Evolutionary conservation across 2,329 filamentous ascomycete species (phyloP).

Genomic region (Colletotrichum simmondsii): DNA sequence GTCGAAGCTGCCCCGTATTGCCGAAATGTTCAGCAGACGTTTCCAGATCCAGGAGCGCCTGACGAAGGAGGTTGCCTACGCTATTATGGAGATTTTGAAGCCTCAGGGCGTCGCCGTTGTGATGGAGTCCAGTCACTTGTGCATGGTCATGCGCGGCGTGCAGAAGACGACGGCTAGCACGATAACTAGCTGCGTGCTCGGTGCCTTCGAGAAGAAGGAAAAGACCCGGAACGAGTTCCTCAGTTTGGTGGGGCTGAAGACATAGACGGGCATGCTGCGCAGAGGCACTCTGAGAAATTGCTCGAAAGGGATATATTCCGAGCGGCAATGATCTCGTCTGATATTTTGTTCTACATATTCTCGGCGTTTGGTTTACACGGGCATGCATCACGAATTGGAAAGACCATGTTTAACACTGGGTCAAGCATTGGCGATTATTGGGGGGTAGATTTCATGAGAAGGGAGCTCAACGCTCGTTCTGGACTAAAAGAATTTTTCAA

Average conservation of each 20-base stretch:
- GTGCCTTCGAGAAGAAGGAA: slow-evolving; percentile 89
- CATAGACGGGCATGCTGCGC: not conserved
- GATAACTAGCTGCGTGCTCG: slow-evolving; percentile 97
- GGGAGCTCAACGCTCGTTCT: slow-evolving; percentile 35
- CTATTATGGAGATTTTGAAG: slow-evolving; percentile 91
- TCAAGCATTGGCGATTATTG: slow-evolving; percentile 32
- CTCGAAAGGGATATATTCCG: not conserved
- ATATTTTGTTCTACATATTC: slow-evolving; percentile 24
- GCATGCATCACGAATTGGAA: slow-evolving; percentile 28
- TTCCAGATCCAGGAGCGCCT: slow-evolving; percentile 96
- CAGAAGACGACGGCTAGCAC: slow-evolving; percentile 89
- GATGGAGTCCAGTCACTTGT: slow-evolving; percentile 96
- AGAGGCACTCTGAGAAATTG: slow-evolving; percentile 1
- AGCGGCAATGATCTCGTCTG: not conserved
- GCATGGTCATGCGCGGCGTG: slow-evolving; percentile 99
- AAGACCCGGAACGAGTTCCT: slow-evolving; percentile 98
- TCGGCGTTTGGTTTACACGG: slow-evolving; percentile 25
- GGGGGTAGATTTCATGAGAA: slow-evolving; percentile 30
- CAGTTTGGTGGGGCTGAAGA: slow-evolving; percentile 76
- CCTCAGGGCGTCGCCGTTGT: slow-evolving; percentile 96
- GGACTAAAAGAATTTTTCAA: not conserved
- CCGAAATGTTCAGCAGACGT: slow-evolving; percentile 94
- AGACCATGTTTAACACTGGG: slow-evolving; percentile 37
- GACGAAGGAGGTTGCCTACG: slow-evolving; percentile 94
- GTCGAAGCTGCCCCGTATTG: slow-evolving; percentile 94